Conservation (phyloP, 108 stramenopile species). For the Nitzschia inconspicua region DNA sequence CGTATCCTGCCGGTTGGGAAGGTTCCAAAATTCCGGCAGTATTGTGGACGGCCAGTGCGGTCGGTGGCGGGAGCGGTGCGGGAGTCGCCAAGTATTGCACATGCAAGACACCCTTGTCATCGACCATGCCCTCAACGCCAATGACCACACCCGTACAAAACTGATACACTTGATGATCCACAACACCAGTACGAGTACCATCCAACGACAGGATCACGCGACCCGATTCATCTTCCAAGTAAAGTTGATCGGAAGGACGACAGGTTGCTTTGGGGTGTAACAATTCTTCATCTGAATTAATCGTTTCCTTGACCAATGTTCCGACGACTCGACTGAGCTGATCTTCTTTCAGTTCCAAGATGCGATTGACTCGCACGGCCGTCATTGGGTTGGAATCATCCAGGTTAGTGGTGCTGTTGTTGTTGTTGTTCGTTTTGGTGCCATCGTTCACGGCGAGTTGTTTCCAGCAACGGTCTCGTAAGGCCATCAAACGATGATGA, state of each 20-base stretch:
- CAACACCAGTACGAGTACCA: neutral
- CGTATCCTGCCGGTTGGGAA: neutral
- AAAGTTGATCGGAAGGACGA: constrained; percentile 54
- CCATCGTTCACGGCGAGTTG: constrained; percentile 13
- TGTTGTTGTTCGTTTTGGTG: constrained; percentile 1
- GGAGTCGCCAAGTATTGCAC: constrained; percentile 60
- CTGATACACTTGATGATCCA: constrained; percentile 16
- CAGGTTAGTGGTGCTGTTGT: neutral
- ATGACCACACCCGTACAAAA: constrained; percentile 70
- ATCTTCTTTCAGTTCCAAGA: constrained; percentile 73
- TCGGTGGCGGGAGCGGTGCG: constrained; percentile 27
- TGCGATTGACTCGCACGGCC: constrained; percentile 54
- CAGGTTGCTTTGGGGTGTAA: constrained; percentile 30
- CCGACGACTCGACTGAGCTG: constrained; percentile 61
- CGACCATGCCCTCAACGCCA: constrained; percentile 61
- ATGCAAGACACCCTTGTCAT: constrained; percentile 51
- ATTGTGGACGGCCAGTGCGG: neutral
- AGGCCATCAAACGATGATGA: constrained; percentile 51
- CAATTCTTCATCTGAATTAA: constrained; percentile 22
- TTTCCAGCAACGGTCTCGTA: constrained; percentile 52
- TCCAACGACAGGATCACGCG: constrained; percentile 53
- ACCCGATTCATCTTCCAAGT: constrained; percentile 83
- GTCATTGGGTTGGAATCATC: too few species aligned
- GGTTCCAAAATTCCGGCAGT: neutral
- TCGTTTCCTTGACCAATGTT: constrained; percentile 50